phyloP scores from a whole-genome alignment of 345 rosid genomes.

The Mallotus nudiflorus region DNA sequence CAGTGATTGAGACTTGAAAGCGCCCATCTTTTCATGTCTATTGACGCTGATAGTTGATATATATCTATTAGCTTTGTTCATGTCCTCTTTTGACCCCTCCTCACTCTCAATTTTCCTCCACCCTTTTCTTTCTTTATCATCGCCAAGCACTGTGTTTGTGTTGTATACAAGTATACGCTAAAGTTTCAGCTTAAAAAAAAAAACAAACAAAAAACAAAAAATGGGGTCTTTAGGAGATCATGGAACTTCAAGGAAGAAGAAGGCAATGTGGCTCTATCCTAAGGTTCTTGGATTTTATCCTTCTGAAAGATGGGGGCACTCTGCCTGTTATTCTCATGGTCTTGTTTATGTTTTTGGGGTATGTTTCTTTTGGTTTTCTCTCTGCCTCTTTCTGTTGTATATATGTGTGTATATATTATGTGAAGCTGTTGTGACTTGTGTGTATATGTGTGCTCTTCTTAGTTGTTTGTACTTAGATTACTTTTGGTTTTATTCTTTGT shows the following conservation, averaged over 20 bases:
- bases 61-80: slow-evolving; percentile 49
- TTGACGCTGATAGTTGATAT: slow-evolving; percentile 73
- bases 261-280: slow-evolving; percentile 76
- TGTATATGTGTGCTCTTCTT: background rate
- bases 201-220: background rate
- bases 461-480: background rate
- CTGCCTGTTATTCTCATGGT: slow-evolving; percentile 66
- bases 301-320: slow-evolving; percentile 83
- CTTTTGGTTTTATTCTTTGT: background rate
- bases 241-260: slow-evolving; percentile 44
- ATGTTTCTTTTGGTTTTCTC: slow-evolving; percentile 9
- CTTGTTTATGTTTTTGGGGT: slow-evolving; percentile 70
- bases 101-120: slow-evolving; percentile 4
- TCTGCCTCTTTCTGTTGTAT: background rate
- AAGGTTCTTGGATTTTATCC: slow-evolving; percentile 56
- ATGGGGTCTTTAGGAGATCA: slow-evolving; percentile 49
- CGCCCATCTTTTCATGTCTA: slow-evolving; percentile 87
- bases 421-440: background rate
- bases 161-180: slow-evolving; percentile 3
- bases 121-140: slow-evolving; percentile 29
- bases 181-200: background rate
- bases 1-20: slow-evolving; percentile 74
- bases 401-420: background rate
- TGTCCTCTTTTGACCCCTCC: slow-evolving; percentile 47
- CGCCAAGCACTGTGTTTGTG: slow-evolving; percentile 28